Evolutionary conservation across 345 rosid genomes (phyloP).

Genomic region (Arabidopsis suecica): DNA sequence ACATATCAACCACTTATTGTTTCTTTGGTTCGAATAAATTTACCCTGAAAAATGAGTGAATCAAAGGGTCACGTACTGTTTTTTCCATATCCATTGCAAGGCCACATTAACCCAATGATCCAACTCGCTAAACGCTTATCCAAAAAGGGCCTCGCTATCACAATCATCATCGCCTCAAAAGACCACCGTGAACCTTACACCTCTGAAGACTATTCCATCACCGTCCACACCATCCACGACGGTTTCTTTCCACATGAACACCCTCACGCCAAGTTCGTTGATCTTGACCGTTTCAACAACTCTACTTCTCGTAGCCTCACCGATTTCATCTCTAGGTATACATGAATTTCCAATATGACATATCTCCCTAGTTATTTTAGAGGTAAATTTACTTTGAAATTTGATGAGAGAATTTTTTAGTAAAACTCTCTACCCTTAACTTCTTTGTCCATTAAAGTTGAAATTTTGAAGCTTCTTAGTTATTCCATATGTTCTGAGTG

Average conservation of each 20-base stretch:
- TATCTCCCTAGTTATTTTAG: background rate
- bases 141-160: constrained; percentile 43
- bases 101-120: constrained; percentile 52
- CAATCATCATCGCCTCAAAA: constrained; percentile 46
- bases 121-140: constrained; percentile 49
- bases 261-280: constrained; percentile 35
- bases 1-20: constrained; percentile 15
- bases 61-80: constrained; percentile 35
- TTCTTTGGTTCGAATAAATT: background rate
- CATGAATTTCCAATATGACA: background rate
- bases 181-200: constrained; percentile 42
- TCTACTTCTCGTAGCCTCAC: constrained; percentile 40
- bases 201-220: constrained; percentile 39
- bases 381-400: background rate
- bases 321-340: constrained; percentile 44
- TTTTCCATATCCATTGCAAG: constrained; percentile 43
- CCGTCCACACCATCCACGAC: constrained; percentile 44
- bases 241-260: constrained; percentile 42
- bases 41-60: constrained; percentile 34
- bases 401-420: background rate
- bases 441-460: background rate
- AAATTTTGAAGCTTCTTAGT: background rate
- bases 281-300: constrained; percentile 6
- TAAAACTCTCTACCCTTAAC: background rate
- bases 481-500: background rate